A percentile compares a stretch with the other conserved stretches of the same genome.
phyloP scores from a whole-genome alignment of 352 stramenopile species.

The Phytophthora cryptogea region DNA sequence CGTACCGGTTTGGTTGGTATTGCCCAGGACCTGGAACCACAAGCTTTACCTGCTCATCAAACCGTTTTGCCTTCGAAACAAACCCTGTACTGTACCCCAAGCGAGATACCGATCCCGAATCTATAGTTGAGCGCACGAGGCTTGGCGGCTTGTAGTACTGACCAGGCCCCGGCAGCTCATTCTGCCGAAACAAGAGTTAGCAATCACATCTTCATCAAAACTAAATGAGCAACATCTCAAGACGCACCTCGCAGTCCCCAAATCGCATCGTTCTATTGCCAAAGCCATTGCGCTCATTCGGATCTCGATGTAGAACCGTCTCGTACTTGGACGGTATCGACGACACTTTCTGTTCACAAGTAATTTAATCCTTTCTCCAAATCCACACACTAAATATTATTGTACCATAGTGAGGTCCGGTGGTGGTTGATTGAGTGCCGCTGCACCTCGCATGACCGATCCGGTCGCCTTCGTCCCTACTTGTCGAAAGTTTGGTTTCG shows the following conservation, averaged over 20 bases:
- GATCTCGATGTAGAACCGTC: constrained; percentile 65
- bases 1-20: constrained; percentile 62
- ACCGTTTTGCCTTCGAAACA: constrained; percentile 79
- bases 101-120: constrained; percentile 76
- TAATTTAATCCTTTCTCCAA: not conserved
- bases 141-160: constrained; percentile 71
- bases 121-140: constrained; percentile 57
- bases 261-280: constrained; percentile 72
- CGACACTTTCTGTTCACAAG: constrained; percentile 45
- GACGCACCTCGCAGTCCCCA: constrained; percentile 50
- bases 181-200: constrained; percentile 37
- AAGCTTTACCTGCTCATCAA: constrained; percentile 53
- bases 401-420: constrained; percentile 26
- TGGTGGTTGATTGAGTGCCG: constrained; percentile 18
- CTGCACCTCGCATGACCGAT: constrained; percentile 33
- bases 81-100: constrained; percentile 79
- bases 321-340: constrained; percentile 86
- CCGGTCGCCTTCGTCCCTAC: constrained; percentile 54
- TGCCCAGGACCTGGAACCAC: constrained; percentile 64
- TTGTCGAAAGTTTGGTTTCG: constrained; percentile 65
- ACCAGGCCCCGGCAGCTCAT: constrained; percentile 68
- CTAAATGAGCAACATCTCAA: not conserved
- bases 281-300: constrained; percentile 67
- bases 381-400: not conserved
- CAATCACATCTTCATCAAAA: constrained; percentile 1